These are phyloP conservation scores for Cardamine resedifolia DNA, from an alignment of 345 rosid genomes.

Conservation along the genomic window DNA sequence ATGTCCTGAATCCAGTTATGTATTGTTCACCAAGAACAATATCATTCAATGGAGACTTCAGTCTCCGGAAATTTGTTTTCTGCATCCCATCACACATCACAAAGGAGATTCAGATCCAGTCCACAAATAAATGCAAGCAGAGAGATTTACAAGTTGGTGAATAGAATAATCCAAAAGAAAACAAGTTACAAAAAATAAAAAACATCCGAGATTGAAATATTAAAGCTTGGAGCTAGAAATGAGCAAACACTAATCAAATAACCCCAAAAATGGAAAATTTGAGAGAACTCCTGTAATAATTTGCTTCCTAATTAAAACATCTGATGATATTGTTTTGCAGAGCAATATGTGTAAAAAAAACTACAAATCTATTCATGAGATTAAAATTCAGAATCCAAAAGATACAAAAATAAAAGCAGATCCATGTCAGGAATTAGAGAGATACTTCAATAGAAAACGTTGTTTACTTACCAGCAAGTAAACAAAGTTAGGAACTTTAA, in stretches of 20 bases:
- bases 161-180: conserved; percentile 1
- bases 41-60: conserved; percentile 14
- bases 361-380: background rate
- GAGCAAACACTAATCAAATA: conserved; percentile 10
- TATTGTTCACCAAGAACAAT: conserved; percentile 22
- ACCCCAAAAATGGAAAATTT: conserved; percentile 10
- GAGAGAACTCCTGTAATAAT: background rate
- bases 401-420: conserved; percentile 2
- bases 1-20: conserved; percentile 30
- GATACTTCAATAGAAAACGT: background rate
- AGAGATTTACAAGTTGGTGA: conserved; percentile 8
- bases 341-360: background rate
- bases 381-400: conserved; percentile 1
- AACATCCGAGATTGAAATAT: background rate
- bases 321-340: background rate
- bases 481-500: background rate
- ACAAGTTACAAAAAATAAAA: no score
- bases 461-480: conserved; percentile 11
- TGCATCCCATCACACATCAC: conserved; percentile 28
- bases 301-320: conserved; percentile 9
- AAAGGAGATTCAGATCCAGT: conserved; percentile 30
- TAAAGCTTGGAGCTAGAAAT: conserved; percentile 9
- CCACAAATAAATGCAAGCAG: conserved; percentile 1
- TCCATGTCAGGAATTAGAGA: background rate
- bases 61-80: conserved; percentile 17